phyloP scores from a whole-genome alignment of 257 asterid genomes.

The Plantago elongata region DNA sequence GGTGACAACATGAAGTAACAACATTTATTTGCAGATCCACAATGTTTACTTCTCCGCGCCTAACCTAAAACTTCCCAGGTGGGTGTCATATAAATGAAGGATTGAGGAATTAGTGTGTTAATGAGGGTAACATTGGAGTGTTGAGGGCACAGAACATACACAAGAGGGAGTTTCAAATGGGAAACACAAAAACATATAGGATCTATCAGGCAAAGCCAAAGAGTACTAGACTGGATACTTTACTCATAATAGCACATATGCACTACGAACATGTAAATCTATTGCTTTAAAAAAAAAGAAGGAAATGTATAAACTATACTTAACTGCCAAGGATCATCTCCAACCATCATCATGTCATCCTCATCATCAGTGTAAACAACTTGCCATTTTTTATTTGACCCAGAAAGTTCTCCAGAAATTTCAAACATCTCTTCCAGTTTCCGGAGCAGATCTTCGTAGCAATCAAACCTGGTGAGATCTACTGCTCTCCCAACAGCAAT shows the following conservation, averaged over 20 bases:
- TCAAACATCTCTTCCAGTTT: conserved; percentile 93
- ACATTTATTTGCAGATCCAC: too few relatives aligned
- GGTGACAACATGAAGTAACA: too few relatives aligned
- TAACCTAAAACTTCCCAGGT: too few relatives aligned
- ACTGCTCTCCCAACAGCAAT: conserved; percentile 96
- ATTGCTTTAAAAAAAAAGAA: neutral
- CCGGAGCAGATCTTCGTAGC: conserved; percentile 74
- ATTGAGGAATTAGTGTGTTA: too few relatives aligned
- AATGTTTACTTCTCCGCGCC: too few relatives aligned
- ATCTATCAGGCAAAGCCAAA: too few relatives aligned
- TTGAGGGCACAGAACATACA: too few relatives aligned
- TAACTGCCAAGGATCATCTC: conserved; percentile 99
- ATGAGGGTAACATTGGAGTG: too few relatives aligned
- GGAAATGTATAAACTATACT: conserved; percentile 31
- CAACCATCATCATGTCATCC: conserved; percentile 99
- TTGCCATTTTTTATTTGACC: conserved; percentile 81
- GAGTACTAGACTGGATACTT: neutral
- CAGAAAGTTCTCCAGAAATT: conserved; percentile 70
- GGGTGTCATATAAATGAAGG: too few relatives aligned
- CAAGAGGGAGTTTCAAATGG: too few relatives aligned
- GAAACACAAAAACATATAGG: too few relatives aligned
- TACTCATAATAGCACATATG: conserved; percentile 8
- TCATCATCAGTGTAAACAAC: conserved; percentile 94
- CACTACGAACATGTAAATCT: conserved; percentile 8
- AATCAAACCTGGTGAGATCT: conserved; percentile 67